Base-by-base conservation (phyloP, 805 yeast genomes). In the Schwanniomyces pseudopolymorphus region DNA sequence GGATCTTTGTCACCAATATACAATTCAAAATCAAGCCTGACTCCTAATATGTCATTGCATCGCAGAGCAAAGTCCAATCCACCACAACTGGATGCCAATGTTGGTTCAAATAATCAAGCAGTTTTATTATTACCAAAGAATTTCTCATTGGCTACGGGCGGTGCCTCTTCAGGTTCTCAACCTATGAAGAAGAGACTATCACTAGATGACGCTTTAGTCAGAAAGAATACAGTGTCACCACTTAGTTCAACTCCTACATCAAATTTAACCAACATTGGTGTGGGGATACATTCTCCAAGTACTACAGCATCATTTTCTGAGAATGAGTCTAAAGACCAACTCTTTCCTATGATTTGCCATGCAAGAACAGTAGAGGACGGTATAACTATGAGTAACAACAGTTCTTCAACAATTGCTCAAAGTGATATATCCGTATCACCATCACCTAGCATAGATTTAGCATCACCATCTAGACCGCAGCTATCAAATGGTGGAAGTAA, bases 41-140 rank as follows among this genome's bases (percentile, higher is more conserved):
- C 49, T 4, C 51, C 58, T 1, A 54, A 50, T 16, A 25, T 49
- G 2, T 36, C 45, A 6, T 26, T 47, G 2, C 72, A 66, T 46
- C 55, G 68, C 48, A 54, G 74, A 22, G 59, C 74, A 1, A 61
- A 57, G 10, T 64, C 74, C 1, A 68, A 65, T 45, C 73, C 75
- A 5, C 63, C 58, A 5, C 55, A 55, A 16, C 55, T 65, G 5
- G 61, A 63, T 10, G 17, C 40, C 9, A 24, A 20, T 19, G 20
- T 39, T 39, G 13, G 46, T 14, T 46, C 46, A 14, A 45, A 40
- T 22, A 36, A 21, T 16, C 74, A 67, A 31, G 80, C 83, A 1
- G 78, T 79, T 17, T 67, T 79, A 21, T 60, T 79, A 40, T 66
- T 79, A 42, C 82, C 83, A 0, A 78, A 74, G 53, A 77, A 73